These are phyloP conservation scores for Chaetomiaceae sp. DNA, from an alignment of 2,329 filamentous ascomycete genomes.

Conservation along the genomic window DNA sequence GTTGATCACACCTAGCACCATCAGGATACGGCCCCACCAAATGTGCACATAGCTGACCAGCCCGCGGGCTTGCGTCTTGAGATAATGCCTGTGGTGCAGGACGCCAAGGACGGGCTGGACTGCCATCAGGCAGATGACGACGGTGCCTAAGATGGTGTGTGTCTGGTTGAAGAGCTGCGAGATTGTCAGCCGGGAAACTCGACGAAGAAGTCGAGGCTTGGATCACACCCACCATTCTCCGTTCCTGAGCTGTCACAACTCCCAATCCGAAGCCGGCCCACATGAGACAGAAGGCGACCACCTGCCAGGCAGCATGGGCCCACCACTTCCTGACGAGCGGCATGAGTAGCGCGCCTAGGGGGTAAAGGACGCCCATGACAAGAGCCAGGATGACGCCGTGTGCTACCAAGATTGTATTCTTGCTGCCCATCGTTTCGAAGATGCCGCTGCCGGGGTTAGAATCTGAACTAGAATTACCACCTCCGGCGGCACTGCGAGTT, in stretches of 20 bases:
- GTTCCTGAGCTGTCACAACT: slow-evolving; percentile 42
- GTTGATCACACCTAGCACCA: slow-evolving; percentile 58
- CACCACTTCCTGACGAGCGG: slow-evolving; percentile 54
- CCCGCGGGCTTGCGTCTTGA: slow-evolving; percentile 44
- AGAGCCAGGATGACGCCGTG: slow-evolving; percentile 61
- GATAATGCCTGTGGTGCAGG: slow-evolving; percentile 53
- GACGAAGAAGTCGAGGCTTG: not conserved
- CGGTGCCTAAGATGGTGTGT: slow-evolving; percentile 55
- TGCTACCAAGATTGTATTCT: slow-evolving; percentile 32
- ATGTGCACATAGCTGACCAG: slow-evolving; percentile 54
- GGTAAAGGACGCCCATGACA: slow-evolving; percentile 55
- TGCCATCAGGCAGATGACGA: slow-evolving; percentile 50
- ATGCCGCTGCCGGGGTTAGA: slow-evolving; percentile 19
- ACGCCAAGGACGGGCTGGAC: slow-evolving; percentile 57
- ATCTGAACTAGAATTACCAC: not conserved
- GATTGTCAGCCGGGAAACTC: slow-evolving; percentile 17
- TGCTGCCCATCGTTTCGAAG: slow-evolving; percentile 7
- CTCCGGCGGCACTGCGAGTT: not conserved
- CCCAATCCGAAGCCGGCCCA: slow-evolving; percentile 59
- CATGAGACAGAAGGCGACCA: slow-evolving; percentile 51
- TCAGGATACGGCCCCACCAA: slow-evolving; percentile 57
- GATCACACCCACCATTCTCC: slow-evolving; percentile 40
- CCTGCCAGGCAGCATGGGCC: slow-evolving; percentile 55
- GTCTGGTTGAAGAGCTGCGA: slow-evolving; percentile 47
- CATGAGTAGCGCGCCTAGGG: slow-evolving; percentile 57